phyloP scores from a whole-genome alignment of 208 protist genomes.

The Leishmania martiniquensis region DNA sequence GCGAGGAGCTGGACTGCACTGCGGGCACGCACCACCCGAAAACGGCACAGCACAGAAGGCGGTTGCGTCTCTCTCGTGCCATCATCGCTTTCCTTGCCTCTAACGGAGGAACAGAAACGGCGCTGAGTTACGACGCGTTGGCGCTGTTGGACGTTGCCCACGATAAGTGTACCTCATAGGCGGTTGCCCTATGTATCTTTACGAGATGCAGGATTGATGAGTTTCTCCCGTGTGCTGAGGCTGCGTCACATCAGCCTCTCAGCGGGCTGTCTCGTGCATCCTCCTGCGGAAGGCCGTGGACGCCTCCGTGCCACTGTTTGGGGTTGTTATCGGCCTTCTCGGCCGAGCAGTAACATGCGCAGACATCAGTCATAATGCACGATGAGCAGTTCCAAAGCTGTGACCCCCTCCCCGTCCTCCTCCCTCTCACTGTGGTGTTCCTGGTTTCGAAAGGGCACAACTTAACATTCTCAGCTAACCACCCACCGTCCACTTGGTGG shows the following conservation, averaged over 20 bases:
- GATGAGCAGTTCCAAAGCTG: not conserved
- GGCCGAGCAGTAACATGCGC: not conserved
- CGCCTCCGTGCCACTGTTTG: not conserved
- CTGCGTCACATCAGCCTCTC: not conserved
- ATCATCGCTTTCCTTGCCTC: slow-evolving; percentile 7
- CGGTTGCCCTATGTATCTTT: not conserved
- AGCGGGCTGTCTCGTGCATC: not conserved
- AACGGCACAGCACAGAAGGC: not conserved
- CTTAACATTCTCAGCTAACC: not conserved
- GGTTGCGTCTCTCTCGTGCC: not conserved
- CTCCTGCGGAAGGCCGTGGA: not conserved
- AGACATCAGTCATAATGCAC: not conserved
- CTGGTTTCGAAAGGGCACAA: not conserved
- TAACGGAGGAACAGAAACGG: not conserved
- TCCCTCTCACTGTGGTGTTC: not conserved
- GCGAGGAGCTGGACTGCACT: not conserved
- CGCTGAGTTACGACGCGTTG: not conserved
- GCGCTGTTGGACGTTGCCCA: slow-evolving; percentile 1
- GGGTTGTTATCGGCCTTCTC: not conserved
- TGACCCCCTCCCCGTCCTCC: not conserved
- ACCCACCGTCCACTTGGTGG: not conserved
- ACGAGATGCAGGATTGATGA: not conserved
- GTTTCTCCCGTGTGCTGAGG: not conserved
- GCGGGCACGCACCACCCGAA: not conserved
- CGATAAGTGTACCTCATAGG: not conserved